phyloP scores from a whole-genome alignment of 352 stramenopile genomes.

The Phytophthora macrochlamydospora region DNA sequence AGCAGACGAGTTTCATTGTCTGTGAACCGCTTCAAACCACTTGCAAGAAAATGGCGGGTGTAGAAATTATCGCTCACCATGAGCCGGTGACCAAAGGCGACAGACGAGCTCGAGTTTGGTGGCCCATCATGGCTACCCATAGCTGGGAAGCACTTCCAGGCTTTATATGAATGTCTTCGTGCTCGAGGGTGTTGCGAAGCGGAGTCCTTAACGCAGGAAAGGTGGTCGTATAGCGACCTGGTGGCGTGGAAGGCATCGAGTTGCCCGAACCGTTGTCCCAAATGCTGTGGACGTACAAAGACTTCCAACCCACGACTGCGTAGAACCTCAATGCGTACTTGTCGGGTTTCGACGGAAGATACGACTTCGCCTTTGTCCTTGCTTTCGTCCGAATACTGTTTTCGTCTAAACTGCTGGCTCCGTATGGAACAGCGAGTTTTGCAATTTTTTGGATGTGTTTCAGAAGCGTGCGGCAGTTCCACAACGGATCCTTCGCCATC shows the following conservation, averaged over 20 bases:
- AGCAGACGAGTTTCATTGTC: neutral
- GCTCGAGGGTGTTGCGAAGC: neutral
- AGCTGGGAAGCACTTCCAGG: slow-evolving; percentile 1
- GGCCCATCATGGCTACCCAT: slow-evolving; percentile 13
- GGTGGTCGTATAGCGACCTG: neutral
- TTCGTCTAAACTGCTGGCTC: slow-evolving; percentile 5
- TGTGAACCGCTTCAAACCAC: neutral
- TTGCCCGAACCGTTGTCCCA: slow-evolving; percentile 15
- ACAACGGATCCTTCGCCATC: slow-evolving; percentile 2
- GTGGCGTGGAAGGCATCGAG: neutral
- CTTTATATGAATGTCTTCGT: neutral
- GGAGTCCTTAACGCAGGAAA: neutral
- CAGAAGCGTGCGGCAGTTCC: slow-evolving; percentile 5
- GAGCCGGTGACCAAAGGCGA: neutral
- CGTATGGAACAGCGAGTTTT: neutral
- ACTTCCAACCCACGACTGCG: slow-evolving; percentile 8
- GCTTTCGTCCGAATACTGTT: slow-evolving; percentile 7
- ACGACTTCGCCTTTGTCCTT: neutral
- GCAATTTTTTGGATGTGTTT: slow-evolving; percentile 4
- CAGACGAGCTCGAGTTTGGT: neutral
- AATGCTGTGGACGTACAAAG: neutral
- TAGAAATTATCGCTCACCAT: slow-evolving; percentile 14
- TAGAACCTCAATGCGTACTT: slow-evolving; percentile 15
- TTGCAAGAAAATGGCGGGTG: slow-evolving; percentile 5
- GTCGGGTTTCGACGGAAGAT: slow-evolving; percentile 11